Base-by-base conservation (phyloP, 108 stramenopile species). In the Pseudonitzschia pungens region DNA sequence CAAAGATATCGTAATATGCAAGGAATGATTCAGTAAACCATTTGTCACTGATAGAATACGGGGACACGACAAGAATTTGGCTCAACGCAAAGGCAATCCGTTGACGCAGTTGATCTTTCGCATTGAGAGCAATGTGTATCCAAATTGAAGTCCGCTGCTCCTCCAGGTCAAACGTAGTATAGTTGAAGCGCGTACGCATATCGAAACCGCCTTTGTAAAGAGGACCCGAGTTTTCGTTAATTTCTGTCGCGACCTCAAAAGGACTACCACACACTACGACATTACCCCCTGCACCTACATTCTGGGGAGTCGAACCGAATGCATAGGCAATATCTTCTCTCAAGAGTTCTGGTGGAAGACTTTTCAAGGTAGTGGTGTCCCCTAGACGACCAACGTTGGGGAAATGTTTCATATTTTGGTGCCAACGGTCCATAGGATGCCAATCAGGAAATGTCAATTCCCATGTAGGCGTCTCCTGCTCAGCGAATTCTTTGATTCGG, bases 101-200 rank as follows among this genome's bases (percentile, higher is more conserved):
- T 68, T 94, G 93, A 2, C 93, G 77, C 26, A 94, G 81, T 64
- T 94, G 93, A 71, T 92, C 93, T 20, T 76, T 53, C 3, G 85
- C 81, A 12, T 69, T 70, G n/a, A 94, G 74, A 28, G 79, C 85
- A 45, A 90, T 66, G 44, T 79, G 69, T 7, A 77, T 63, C 90
- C 90, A 94, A 26, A 89, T 65, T 27, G 68, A 70, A 55, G 75
- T 53, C 48, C 82, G 65, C 63, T 91, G 84, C 4, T 74, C 41
- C 2, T 41, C 33, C 20, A 65, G 27, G 14, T 50, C 44, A 64
- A 20, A n/a, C 20, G 32, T 24, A 26, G 32, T 27, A 42, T 16
- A 14, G 21, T 60, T 28, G 52, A 1, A 69, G 2, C 9, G 32
- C 15, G 21, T 20, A 16, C n/a, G 21, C 28, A 54, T 54, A 26